Evolutionary conservation across 176 grass and related monocot species (phyloP), one percentile per base, ranked within the genome.

Genomic region (Panicum miliaceum): DNA sequence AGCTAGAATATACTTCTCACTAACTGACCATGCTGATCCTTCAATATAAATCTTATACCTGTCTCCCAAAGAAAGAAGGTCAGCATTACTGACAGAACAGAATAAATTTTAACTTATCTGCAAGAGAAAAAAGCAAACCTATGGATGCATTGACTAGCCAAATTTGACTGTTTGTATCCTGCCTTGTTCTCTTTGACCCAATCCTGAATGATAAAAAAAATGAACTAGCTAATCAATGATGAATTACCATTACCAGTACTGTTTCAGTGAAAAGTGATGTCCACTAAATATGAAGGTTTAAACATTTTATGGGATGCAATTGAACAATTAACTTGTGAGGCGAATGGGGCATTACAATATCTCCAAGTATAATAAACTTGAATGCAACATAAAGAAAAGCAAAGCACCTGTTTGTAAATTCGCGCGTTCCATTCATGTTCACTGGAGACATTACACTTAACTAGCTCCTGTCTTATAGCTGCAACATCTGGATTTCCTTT

Each of bases 41-140:
- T 99, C 96, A 15, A 99, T 92, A 62, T 96, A 99, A 20, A 99
- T 96, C 88, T 96, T 95, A 88, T 94, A 96, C 40, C 95, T 97
- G 42, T 57, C 68, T 70, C 54, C 71, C 23, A 73, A 60, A 48
- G 51, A 16, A 82, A 82, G 1, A 66, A 43, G 52, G 56, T 88
- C 60, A 68, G 64, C 19, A 18, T 20, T 48, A 32, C 13, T 3
- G 14, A 83, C 26, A 51, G 46, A 82, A 52, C 13, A 41, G 65
- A 45, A 32, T 34, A 37, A 36, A 18, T 73, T 12, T 81, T 43
- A 57, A 42, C 63, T 18, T 74, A 46, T 35, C 64, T 82, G 25
- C 68, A 80, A 74, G 51, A 68, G 62, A 82, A 60, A 19, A 76
- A 71, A 82, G 46, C 19, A 66, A 60, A 97, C 95, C 90, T 99